phyloP scores from a whole-genome alignment of 345 rosid species.

The Xanthoceras sorbifolium region DNA sequence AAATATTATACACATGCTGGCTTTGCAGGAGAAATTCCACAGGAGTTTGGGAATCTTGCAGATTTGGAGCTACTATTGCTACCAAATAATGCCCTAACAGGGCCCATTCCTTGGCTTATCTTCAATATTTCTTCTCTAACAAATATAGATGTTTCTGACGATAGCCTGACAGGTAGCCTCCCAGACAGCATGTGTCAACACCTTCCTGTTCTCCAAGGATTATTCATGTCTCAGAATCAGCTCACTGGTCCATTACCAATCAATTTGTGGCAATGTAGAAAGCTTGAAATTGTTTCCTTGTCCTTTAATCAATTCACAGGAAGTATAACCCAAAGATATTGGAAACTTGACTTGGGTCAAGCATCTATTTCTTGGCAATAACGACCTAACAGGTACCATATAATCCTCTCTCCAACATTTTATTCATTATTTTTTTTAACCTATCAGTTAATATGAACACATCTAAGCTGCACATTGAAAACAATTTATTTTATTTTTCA shows the following conservation, averaged over 20 bases:
- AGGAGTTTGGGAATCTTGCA: not conserved
- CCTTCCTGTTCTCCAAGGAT: not conserved
- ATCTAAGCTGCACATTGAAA: too few relatives aligned
- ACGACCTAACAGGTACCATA: too few relatives aligned
- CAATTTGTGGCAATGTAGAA: not conserved
- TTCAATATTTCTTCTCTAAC: not conserved
- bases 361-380: too few relatives aligned
- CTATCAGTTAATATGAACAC: too few relatives aligned
- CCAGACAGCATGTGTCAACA: constrained; percentile 4
- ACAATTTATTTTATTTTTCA: too few relatives aligned
- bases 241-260: not conserved
- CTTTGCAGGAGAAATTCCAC: not conserved
- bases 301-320: too few relatives aligned
- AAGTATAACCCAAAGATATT: constrained; percentile 6
- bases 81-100: not conserved
- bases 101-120: not conserved
- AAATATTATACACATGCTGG: too few relatives aligned
- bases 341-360: not conserved
- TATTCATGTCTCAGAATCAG: not conserved
- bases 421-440: too few relatives aligned
- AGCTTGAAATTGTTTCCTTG: not conserved
- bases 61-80: not conserved
- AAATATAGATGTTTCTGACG: not conserved
- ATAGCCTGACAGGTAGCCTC: not conserved
- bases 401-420: too few relatives aligned